Conservation (phyloP, 2,329 filamentous ascomycete genomes). For the Alternaria panax region DNA sequence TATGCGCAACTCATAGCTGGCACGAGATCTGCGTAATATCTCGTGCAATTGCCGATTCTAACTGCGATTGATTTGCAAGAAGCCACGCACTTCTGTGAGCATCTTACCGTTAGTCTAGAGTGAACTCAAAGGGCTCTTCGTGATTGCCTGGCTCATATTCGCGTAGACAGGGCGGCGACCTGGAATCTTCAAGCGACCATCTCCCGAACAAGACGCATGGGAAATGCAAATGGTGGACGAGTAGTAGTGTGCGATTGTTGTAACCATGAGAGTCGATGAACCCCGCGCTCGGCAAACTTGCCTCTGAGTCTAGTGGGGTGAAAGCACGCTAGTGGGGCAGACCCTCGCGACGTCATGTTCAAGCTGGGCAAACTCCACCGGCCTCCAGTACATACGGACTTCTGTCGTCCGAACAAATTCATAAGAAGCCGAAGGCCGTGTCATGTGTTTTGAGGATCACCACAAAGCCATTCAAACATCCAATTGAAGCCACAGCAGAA, state of each 20-base stretch:
- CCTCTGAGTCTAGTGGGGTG: background rate
- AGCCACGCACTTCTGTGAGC: background rate
- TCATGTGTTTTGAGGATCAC: too few relatives aligned
- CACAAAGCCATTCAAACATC: background rate
- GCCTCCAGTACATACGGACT: slow-evolving; percentile 12
- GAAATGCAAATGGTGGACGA: background rate
- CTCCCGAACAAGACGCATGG: background rate
- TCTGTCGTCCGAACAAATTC: slow-evolving; percentile 21
- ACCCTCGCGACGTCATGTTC: slow-evolving; percentile 20
- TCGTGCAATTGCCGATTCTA: background rate
- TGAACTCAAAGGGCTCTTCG: background rate
- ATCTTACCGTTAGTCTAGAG: background rate
- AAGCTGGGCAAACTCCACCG: slow-evolving; percentile 16
- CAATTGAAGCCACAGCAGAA: background rate
- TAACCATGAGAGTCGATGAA: background rate
- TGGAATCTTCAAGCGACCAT: background rate
- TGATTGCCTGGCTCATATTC: background rate
- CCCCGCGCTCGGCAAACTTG: slow-evolving; percentile 10
- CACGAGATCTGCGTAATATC: background rate
- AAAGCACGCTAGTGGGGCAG: slow-evolving; percentile 16
- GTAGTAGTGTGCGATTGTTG: background rate
- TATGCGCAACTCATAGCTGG: background rate
- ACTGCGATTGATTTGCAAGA: rapidly evolving
- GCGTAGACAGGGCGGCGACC: background rate
- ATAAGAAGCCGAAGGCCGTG: background rate